Percentiles rank a stretch among this genome's conserved stretches.
Evolutionary conservation across 2,329 filamentous ascomycete genomes (phyloP).

Genomic region (Cryphonectria parasitica): DNA sequence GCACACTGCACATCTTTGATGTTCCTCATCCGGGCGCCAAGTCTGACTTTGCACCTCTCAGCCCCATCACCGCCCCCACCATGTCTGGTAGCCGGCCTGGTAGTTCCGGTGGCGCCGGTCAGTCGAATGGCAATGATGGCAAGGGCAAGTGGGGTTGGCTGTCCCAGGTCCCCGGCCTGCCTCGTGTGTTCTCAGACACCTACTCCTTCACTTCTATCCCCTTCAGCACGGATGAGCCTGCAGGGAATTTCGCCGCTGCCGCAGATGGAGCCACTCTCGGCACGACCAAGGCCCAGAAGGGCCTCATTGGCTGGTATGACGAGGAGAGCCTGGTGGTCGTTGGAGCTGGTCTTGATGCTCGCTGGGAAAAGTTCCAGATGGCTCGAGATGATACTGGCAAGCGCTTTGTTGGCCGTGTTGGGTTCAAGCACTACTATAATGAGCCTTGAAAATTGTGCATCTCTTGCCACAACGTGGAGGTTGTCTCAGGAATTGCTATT

Average conservation of each 20-base stretch:
- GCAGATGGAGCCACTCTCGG: constrained; percentile 52
- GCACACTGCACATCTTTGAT: constrained; percentile 92
- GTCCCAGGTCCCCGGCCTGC: constrained; percentile 81
- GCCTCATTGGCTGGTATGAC: constrained; percentile 81
- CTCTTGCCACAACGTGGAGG: background rate
- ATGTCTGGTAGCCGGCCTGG: constrained; percentile 28
- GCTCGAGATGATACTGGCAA: constrained; percentile 70
- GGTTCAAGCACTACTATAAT: constrained; percentile 78
- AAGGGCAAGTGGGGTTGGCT: constrained; percentile 84
- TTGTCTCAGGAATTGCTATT: background rate
- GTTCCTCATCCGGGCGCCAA: constrained; percentile 62
- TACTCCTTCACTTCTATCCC: constrained; percentile 82
- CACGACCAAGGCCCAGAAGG: constrained; percentile 70
- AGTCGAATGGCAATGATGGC: constrained; percentile 48
- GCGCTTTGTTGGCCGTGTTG: constrained; percentile 69
- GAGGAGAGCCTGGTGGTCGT: constrained; percentile 76
- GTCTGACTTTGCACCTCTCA: constrained; percentile 28
- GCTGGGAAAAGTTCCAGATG: constrained; percentile 87
- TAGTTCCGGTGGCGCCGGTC: constrained; percentile 31
- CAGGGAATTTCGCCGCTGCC: constrained; percentile 46
- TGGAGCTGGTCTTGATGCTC: constrained; percentile 76
- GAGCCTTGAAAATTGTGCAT: constrained; percentile 8
- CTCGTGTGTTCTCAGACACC: constrained; percentile 83
- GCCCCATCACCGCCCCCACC: constrained; percentile 26
- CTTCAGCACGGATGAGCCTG: constrained; percentile 79